Evolutionary conservation across 2,329 filamentous ascomycete genomes (phyloP).

Genomic region (Diaporthe ilicicola): DNA sequence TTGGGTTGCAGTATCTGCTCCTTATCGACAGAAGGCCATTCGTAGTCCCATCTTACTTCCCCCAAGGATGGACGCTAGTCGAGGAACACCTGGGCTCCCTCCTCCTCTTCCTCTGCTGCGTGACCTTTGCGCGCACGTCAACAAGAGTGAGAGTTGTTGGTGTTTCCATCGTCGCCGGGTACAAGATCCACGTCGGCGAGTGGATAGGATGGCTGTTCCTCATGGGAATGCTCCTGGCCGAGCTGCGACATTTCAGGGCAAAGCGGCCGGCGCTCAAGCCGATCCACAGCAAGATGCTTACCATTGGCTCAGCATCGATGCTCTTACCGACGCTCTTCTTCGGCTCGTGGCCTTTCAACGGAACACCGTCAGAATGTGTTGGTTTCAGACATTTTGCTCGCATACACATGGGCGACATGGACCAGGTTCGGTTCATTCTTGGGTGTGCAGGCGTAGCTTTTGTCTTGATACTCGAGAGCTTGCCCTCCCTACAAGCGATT

Average conservation of each 20-base stretch:
- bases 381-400: slow-evolving; percentile 56
- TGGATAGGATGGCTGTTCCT: slow-evolving; percentile 2
- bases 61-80: slow-evolving; percentile 34
- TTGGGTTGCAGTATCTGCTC: not conserved
- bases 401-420: not conserved
- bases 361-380: slow-evolving; percentile 33
- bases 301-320: not conserved
- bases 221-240: slow-evolving; percentile 20
- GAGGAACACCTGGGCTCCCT: slow-evolving; percentile 33
- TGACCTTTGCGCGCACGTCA: slow-evolving; percentile 29
- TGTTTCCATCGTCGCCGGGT: slow-evolving; percentile 7
- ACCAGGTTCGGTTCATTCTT: not conserved
- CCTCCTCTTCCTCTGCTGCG: slow-evolving; percentile 32
- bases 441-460: not conserved
- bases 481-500: not conserved
- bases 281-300: not conserved
- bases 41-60: slow-evolving; percentile 12
- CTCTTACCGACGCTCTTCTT: not conserved
- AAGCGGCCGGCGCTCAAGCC: not conserved
- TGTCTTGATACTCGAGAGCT: not conserved
- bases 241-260: slow-evolving; percentile 19
- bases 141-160: slow-evolving; percentile 28
- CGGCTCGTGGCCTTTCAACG: not conserved
- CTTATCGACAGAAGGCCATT: not conserved
- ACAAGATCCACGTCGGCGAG: not conserved